A percentile compares a stretch with the other conserved stretches of the same genome.
phyloP scores from a whole-genome alignment of 768 basidiomycete genomes.

The Obba rivulosa region DNA sequence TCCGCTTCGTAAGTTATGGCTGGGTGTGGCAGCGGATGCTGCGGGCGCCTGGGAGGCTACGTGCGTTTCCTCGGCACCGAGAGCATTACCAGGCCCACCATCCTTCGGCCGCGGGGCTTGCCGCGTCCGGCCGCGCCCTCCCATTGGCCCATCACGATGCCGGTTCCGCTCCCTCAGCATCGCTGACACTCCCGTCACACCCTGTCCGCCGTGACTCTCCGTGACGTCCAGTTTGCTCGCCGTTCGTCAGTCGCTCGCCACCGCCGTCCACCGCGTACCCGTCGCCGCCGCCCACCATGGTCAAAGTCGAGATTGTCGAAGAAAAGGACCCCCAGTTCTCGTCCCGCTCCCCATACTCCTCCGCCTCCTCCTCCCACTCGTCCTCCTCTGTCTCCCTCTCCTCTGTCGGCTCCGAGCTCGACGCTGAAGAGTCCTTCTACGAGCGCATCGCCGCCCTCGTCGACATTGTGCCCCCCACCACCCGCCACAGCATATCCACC shows the following conservation, averaged over 20 bases:
- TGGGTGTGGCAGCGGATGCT: neutral
- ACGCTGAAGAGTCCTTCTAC: slow-evolving; percentile 74
- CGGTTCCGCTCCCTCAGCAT: neutral
- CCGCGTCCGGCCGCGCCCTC: neutral
- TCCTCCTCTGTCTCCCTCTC: slow-evolving; percentile 71
- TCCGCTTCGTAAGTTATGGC: slow-evolving; percentile 10
- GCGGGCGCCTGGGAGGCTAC: no score
- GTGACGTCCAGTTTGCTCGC: neutral
- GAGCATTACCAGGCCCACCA: slow-evolving; percentile 2
- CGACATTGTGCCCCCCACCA: slow-evolving; percentile 92
- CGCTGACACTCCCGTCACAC: slow-evolving; percentile 3
- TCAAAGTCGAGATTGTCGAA: slow-evolving; percentile 88
- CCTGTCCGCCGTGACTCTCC: slow-evolving; percentile 1
- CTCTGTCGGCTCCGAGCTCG: slow-evolving; percentile 67
- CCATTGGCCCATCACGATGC: neutral
- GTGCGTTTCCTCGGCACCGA: slow-evolving; percentile 13
- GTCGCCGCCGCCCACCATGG: slow-evolving; percentile 48
- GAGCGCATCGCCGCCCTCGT: slow-evolving; percentile 89
- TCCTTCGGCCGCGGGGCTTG: neutral
- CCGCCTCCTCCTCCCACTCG: slow-evolving; percentile 68
- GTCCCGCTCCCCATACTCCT: slow-evolving; percentile 62
- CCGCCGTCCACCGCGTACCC: slow-evolving; percentile 6
- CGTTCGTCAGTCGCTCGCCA: slow-evolving; percentile 1
- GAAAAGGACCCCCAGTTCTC: slow-evolving; percentile 62
- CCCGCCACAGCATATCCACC: slow-evolving; percentile 69